Evolutionary conservation across 768 basidiomycete species (phyloP), one percentile per base, ranked within the genome.

Genomic region (Cystoderma amianthinum): DNA sequence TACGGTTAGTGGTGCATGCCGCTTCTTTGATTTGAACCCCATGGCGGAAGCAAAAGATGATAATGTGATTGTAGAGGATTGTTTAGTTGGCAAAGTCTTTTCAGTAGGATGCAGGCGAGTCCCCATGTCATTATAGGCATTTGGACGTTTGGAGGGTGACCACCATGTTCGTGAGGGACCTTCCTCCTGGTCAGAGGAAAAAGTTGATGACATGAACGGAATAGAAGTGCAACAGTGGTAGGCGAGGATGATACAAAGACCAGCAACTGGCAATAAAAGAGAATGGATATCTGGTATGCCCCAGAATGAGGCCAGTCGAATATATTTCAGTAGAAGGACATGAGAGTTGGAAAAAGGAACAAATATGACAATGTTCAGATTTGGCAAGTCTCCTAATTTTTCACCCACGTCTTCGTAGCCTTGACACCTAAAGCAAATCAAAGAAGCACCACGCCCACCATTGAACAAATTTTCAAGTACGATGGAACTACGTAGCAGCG

Each of bases 21-120:
- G 64, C 49, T 81, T 85, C 62, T 78, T 85, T 16, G 73, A 59
- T 57, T 75, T 82, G 52, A 82, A 63, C 35, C 82, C 80, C 28
- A 86, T 74, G 25, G 75, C 80, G 36, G 74, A 65, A 7, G 75
- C 74, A 38, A 85, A 58, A 5, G 76, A 69, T 44, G 69, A 78
- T 53, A 83, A 67, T 46, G 21, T 7, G 30, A 32, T 5, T 12
- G 9, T 13, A 19, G 39, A 40, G 23, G 16, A 9, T 19, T 16
- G 25, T 42, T 45, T 37, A 18, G 40, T 6, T 36, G 17, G 9
- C 7, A 15, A 36, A 7, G 25, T n/a, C n/a, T 28, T 28, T 28
- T 28, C 25, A 7, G 25, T 7, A n/a, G 25, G n/a, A 28, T 28
- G n/a, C n/a, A 28, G 7, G n/a, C 25, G 25, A 28, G 25, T 7